These are phyloP conservation scores for Plectosphaerella plurivora DNA, from an alignment of 2,329 filamentous ascomycete genomes.

Conservation along the genomic window DNA sequence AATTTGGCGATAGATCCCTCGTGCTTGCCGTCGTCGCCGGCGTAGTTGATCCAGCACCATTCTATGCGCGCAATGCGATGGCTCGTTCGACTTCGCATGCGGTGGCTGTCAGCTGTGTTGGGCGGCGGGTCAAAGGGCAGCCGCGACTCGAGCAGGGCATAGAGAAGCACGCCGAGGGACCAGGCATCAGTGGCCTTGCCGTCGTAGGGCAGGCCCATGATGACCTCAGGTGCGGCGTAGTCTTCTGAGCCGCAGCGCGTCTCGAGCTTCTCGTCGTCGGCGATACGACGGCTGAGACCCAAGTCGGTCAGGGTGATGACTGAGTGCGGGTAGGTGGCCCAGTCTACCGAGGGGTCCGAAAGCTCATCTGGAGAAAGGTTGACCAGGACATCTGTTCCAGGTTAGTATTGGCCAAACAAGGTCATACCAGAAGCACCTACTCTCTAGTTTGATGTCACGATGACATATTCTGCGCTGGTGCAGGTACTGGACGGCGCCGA, in stretches of 20 bases:
- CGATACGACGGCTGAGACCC: constrained; percentile 80
- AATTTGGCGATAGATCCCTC: constrained; percentile 61
- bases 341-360: constrained; percentile 58
- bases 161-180: constrained; percentile 90
- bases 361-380: constrained; percentile 71
- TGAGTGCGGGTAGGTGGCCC: constrained; percentile 72
- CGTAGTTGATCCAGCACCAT: constrained; percentile 90
- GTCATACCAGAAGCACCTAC: constrained; percentile 45
- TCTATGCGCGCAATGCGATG: constrained; percentile 95
- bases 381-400: constrained; percentile 72
- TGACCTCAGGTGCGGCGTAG: constrained; percentile 93
- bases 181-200: constrained; percentile 89
- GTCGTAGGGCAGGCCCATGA: constrained; percentile 93
- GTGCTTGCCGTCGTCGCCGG: constrained; percentile 81
- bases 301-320: constrained; percentile 88
- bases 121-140: constrained; percentile 90
- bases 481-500: constrained; percentile 80
- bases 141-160: constrained; percentile 88
- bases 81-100: constrained; percentile 75
- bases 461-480: constrained; percentile 87
- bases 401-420: constrained; percentile 7
- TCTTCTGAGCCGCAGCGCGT: constrained; percentile 95
- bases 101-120: constrained; percentile 64
- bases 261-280: constrained; percentile 82
- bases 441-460: constrained; percentile 94